phyloP scores from a whole-genome alignment of 169 alveolate genomes.

The Cryptosporidium viatorum region DNA sequence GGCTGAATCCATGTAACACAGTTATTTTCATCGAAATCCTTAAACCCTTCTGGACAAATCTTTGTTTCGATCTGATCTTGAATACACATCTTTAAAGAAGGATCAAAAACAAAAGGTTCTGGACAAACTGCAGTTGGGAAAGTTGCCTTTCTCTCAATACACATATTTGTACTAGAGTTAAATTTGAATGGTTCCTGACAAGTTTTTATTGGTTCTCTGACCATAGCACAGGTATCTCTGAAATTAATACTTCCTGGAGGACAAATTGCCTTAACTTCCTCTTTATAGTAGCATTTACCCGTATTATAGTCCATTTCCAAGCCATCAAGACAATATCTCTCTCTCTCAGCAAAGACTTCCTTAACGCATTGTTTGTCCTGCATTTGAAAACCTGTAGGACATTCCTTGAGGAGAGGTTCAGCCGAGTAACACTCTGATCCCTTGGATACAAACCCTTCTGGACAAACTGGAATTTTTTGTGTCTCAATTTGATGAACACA shows the following conservation, averaged over 20 bases:
- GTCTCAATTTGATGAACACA: constrained; percentile 61
- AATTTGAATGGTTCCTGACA: constrained; percentile 31
- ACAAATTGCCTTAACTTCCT: constrained; percentile 25
- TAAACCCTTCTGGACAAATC: constrained; percentile 54
- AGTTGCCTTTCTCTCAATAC: constrained; percentile 29
- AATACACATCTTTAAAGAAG: constrained; percentile 12
- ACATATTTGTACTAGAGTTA: constrained; percentile 7
- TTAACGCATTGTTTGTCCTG: constrained; percentile 72
- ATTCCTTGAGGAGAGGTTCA: constrained; percentile 57
- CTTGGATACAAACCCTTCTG: constrained; percentile 61
- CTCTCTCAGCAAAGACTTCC: constrained; percentile 35
- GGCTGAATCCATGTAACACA: constrained; percentile 62
- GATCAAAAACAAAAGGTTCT: constrained; percentile 18
- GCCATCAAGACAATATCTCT: constrained; percentile 14
- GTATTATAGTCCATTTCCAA: background rate
- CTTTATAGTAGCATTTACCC: constrained; percentile 44
- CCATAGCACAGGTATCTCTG: constrained; percentile 34
- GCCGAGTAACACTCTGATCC: constrained; percentile 56
- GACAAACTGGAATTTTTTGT: constrained; percentile 71
- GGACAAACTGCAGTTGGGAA: constrained; percentile 47
- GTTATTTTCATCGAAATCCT: background rate
- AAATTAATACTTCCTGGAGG: constrained; percentile 65
- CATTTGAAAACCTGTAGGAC: constrained; percentile 69
- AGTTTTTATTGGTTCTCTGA: constrained; percentile 34
- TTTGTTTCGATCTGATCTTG: constrained; percentile 3